Base-by-base conservation (phyloP, 73 alveolate genomes). In the Paraurostyla sp. region DNA sequence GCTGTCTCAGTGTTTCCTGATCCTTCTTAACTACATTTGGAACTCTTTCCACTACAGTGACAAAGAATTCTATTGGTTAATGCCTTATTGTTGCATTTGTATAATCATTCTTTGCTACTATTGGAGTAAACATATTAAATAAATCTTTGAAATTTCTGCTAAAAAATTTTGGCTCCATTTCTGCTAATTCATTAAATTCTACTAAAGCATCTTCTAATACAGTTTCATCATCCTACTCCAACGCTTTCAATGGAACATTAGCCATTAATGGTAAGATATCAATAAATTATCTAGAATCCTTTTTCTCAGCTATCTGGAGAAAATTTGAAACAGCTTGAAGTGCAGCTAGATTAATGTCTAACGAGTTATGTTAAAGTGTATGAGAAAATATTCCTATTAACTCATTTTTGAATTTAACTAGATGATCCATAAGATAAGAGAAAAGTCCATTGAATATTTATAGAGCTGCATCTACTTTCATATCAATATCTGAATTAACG, bases 101-200 rank as follows among this genome's bases (percentile, higher is more conserved):
- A 52, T 35, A 90, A 48, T 92, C 93, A 51, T 92, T 92, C 90
- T 90, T 91, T 13, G 58, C 35, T 23, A 95, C 95, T n/a, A 87
- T 73, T 33, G 96, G 95, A 32, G 56, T 75, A 45, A 96, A 80
- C 56, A 71, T 69, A 27, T 81, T 82, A 89, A 78, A 94, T 80
- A 92, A 49, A 40, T 71, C 84, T n/a, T 92, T 85, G 83, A 91
- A 83, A 59, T 80, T 57, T 50, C 65, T 69, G 56, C 89, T 87
- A 90, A 96, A 94, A 95, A 94, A 96, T 50, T 92, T 94, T 18
- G 97, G 97, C 86, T 96, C 99, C 42, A 96, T 87, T 59, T 93
- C 97, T 4, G 97, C 97, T 15, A 96, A 46, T 45, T 92, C 98
- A 38, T 95, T 89, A 76, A 96, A 88, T 80, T 90, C 94, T 22